A percentile compares a stretch with the other conserved stretches of the same genome.
Evolutionary conservation across 2,329 filamentous ascomycete species (phyloP).

Genomic region (Scedosporium dehoogii): DNA sequence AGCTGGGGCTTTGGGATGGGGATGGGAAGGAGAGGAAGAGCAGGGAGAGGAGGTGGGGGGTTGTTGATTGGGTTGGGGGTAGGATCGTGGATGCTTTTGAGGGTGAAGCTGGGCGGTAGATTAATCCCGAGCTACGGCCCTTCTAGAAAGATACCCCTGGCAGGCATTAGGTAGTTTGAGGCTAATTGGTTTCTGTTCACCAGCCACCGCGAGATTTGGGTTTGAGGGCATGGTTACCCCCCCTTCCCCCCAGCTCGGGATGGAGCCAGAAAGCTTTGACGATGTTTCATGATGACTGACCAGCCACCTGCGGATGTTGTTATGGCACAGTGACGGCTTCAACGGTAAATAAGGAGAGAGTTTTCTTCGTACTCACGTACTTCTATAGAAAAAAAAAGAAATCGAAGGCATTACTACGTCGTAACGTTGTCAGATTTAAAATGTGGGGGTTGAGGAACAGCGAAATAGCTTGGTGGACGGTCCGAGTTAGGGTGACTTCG

Average conservation of each 20-base stretch:
- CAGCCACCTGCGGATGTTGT: neutral
- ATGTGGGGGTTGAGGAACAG: neutral
- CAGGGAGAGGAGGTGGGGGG: conserved; percentile 45
- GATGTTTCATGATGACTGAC: neutral
- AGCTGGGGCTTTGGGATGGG: conserved; percentile 33
- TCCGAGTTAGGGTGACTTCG: neutral
- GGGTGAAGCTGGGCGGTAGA: neutral
- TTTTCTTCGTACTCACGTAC: no score
- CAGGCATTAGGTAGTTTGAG: no score
- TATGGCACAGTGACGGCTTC: neutral
- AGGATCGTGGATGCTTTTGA: conserved; percentile 29
- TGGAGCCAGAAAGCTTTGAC: neutral
- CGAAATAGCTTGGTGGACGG: neutral
- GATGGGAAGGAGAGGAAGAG: conserved; percentile 10
- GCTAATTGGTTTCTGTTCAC: neutral
- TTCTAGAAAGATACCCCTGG: no score
- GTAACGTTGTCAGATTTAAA: neutral
- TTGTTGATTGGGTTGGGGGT: conserved; percentile 30
- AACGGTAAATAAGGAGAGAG: no score
- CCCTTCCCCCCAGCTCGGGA: neutral
- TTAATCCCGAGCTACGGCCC: no score
- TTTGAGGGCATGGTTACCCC: neutral
- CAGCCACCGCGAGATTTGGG: neutral
- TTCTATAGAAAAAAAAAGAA: no score
- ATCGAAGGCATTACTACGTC: no score